Evolutionary conservation across 2,329 filamentous ascomycete genomes (phyloP), one percentile per base, ranked within the genome.

Genomic region (Sphaerulina vaccinii): DNA sequence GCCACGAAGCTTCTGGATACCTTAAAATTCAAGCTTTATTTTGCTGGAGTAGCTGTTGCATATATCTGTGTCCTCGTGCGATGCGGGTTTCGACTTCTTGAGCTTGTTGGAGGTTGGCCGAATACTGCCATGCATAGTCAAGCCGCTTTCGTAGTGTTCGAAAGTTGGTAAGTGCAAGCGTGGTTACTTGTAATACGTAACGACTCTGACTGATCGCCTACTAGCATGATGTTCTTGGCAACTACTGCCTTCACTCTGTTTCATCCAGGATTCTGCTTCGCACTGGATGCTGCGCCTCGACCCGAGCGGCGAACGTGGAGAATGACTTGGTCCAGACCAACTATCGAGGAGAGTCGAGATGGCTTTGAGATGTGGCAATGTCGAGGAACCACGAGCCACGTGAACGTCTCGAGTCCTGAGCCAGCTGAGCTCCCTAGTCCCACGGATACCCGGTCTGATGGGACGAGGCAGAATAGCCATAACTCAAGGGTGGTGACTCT

Each of bases 251-350:
- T 50, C 39, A 43, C 47, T 5, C 22, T 50, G 23, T 50, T 43
- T 9, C 47, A 50, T 24, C 47, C 47, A 4, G 47, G 33, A 11
- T 50, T 43, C 40, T 50, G 47, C 32, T 50, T 50, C 21, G n/a
- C 39, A 5, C 15, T 50, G 15, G 5, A 27, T 10, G 36, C 29
- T 10, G 16, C 23, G 4, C 10, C 47, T 22, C 39, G 29, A 10
- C 32, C n/a, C 3, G 18, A 19, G n/a, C 39, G 24, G 13, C 32
- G 39, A 13, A 35, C 22, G 22, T 37, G 27, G 29, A 35, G 38
- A 32, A 23, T 35, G 9, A 50, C 16, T 5, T 40, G 18, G 19
- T 21, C 27, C n/a, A 35, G 16, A 8, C 15, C 29, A 18, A 18
- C n/a, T 8, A 21, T 36, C 13, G 29, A 36, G 18, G 39, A 43